Percentiles rank a stretch among this genome's conserved stretches.
Evolutionary conservation across 495 filamentous ascomycete species (phyloP).

Genomic region (Mytilinidion resinicola): DNA sequence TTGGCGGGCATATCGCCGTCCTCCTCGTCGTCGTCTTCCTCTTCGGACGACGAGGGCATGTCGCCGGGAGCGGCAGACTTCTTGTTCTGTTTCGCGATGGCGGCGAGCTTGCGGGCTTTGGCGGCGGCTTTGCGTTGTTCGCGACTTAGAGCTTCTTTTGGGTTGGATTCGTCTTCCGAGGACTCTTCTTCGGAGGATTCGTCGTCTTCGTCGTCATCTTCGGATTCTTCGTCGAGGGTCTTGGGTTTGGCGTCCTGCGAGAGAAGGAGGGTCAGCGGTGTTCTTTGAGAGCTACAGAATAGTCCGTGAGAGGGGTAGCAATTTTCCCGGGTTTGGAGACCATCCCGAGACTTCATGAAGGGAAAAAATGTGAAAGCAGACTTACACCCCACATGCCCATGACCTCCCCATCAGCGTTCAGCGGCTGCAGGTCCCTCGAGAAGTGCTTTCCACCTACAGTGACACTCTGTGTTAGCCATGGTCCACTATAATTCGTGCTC

Average conservation of each 20-base stretch:
- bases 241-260: constrained; percentile 46
- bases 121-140: constrained; percentile 82
- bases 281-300: not conserved
- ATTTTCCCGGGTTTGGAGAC: no score
- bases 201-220: constrained; percentile 41
- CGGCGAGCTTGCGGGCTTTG: constrained; percentile 88
- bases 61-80: constrained; percentile 70
- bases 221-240: constrained; percentile 31
- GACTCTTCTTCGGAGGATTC: constrained; percentile 35
- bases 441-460: constrained; percentile 82
- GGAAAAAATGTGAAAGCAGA: constrained; percentile 17
- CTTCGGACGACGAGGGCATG: constrained; percentile 60
- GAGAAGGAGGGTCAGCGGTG: not conserved
- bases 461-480: constrained; percentile 11
- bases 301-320: no score
- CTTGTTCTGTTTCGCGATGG: constrained; percentile 61
- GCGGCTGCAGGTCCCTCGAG: constrained; percentile 78
- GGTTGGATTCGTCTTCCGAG: constrained; percentile 35
- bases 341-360: not conserved
- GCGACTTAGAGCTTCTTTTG: constrained; percentile 56
- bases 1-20: constrained; percentile 68
- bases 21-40: constrained; percentile 53
- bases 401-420: constrained; percentile 76
- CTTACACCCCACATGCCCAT: constrained; percentile 71
- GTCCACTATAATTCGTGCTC: not conserved